phyloP scores from a whole-genome alignment of 306 rosid species.

The Herpetospermum pedunculosum region DNA sequence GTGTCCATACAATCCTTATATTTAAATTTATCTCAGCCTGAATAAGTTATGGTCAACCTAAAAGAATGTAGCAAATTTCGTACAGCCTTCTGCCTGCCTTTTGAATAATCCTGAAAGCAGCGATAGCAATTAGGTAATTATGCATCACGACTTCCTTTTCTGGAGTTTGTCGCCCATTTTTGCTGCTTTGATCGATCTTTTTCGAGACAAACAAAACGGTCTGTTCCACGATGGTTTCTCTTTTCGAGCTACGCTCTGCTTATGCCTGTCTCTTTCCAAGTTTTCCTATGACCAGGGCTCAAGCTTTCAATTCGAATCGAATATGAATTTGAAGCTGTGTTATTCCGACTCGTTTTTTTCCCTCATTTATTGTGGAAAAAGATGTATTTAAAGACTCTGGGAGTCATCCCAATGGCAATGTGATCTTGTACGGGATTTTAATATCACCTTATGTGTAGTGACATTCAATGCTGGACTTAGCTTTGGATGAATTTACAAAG shows the following conservation, averaged over 20 bases:
- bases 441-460: constrained; percentile 6
- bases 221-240: constrained; percentile 23
- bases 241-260: constrained; percentile 27
- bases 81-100: constrained; percentile 48
- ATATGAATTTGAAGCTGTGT: constrained; percentile 23
- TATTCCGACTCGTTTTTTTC: constrained; percentile 27
- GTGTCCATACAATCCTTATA: constrained; percentile 62
- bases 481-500: constrained; percentile 8
- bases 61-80: constrained; percentile 55
- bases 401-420: constrained; percentile 4
- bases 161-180: constrained; percentile 42
- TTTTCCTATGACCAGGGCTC: constrained; percentile 34
- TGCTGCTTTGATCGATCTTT: constrained; percentile 31
- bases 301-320: constrained; percentile 28
- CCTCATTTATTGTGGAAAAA: constrained; percentile 12
- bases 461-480: constrained; percentile 11
- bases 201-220: constrained; percentile 20
- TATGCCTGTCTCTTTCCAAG: constrained; percentile 32
- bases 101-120: constrained; percentile 62
- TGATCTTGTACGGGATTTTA: constrained; percentile 6
- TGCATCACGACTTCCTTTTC: constrained; percentile 21
- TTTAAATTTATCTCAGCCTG: constrained; percentile 54
- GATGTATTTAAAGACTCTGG: constrained; percentile 15
- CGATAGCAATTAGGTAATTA: constrained; percentile 19
- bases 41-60: constrained; percentile 70